Evolutionary conservation across 2,329 filamentous ascomycete genomes (phyloP).

Genomic region (Hymenoscyphus infarciens): DNA sequence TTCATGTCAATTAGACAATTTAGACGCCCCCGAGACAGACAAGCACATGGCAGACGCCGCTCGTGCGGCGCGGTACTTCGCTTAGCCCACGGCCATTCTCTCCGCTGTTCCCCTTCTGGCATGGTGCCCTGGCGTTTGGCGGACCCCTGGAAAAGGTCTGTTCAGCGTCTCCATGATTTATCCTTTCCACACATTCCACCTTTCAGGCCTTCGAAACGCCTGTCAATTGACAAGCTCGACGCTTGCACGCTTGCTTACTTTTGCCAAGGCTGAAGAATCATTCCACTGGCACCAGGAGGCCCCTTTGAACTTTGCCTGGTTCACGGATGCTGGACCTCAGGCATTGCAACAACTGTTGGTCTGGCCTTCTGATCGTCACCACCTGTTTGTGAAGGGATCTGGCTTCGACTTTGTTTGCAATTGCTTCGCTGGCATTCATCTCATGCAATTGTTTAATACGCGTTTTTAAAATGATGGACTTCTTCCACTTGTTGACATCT

Average conservation of each 20-base stretch:
- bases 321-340: neutral
- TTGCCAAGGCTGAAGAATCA: neutral
- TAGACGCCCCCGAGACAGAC: neutral
- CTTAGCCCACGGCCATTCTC: neutral
- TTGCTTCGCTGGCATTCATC: neutral
- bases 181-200: constrained; percentile 2
- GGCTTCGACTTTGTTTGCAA: neutral
- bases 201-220: neutral
- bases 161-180: constrained; percentile 2
- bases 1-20: neutral
- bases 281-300: neutral
- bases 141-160: neutral
- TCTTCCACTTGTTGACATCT: neutral
- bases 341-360: too few species aligned
- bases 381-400: constrained; percentile 1
- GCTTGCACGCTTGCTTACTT: neutral
- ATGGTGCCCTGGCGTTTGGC: neutral
- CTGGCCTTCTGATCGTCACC: neutral
- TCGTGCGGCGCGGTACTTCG: neutral
- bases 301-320: neutral
- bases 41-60: neutral
- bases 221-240: neutral
- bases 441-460: neutral
- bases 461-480: neutral
- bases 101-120: neutral